Evolutionary conservation across 352 stramenopile genomes (phyloP).

Genomic region (Pythium apleroticum): DNA sequence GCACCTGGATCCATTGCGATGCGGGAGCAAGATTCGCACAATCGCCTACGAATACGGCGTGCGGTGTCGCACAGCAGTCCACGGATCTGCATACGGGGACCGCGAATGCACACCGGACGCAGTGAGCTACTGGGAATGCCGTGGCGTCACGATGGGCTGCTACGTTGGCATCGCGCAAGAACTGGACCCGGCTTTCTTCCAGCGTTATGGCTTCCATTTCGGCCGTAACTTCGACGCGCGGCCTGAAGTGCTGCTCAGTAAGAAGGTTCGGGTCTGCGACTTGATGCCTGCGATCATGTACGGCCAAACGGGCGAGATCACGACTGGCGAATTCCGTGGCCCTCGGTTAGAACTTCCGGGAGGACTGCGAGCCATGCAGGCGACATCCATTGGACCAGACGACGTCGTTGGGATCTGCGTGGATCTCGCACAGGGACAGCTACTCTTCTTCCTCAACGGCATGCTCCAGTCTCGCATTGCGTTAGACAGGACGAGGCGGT

Average conservation of each 20-base stretch:
- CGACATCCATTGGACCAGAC: conserved; percentile 43
- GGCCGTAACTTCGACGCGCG: conserved; percentile 29
- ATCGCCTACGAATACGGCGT: conserved; percentile 36
- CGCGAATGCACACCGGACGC: conserved; percentile 32
- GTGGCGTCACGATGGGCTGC: conserved; percentile 58
- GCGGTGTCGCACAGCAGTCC: conserved; percentile 27
- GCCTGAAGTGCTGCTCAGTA: conserved; percentile 42
- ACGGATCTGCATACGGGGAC: conserved; percentile 53
- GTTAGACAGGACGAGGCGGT: conserved; percentile 38
- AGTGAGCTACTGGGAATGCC: conserved; percentile 74
- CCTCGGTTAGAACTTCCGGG: conserved; percentile 46
- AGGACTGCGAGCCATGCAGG: conserved; percentile 44
- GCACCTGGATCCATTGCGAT: conserved; percentile 41
- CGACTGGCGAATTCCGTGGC: conserved; percentile 61
- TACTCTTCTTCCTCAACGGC: conserved; percentile 57
- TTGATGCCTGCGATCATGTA: conserved; percentile 80
- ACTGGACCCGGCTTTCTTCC: conserved; percentile 32
- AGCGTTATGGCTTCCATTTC: conserved; percentile 43
- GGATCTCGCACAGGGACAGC: conserved; percentile 48
- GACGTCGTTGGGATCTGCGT: conserved; percentile 62
- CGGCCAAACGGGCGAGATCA: conserved; percentile 63
- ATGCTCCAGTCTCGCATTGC: conserved; percentile 44
- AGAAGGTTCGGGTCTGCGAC: conserved; percentile 56
- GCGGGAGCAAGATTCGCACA: conserved; percentile 49
- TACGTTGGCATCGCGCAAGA: conserved; percentile 54